Base-by-base conservation (phyloP, 1,139 yeast species). In the Hanseniaspora gamundiae region DNA sequence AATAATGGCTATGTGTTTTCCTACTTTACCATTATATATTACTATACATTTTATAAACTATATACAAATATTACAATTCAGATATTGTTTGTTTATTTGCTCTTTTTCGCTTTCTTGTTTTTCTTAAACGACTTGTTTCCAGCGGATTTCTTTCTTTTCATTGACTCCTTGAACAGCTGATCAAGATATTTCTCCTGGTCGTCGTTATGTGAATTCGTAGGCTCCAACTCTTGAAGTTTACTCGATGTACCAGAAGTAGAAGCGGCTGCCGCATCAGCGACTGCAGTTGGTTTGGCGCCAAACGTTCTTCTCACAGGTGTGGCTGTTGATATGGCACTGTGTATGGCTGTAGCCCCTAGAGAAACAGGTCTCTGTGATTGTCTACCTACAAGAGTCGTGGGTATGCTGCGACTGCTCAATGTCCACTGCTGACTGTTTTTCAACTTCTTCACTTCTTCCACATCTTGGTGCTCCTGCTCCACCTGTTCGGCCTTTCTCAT, bases 401-500 rank as follows among this genome's bases (percentile, higher is more conserved):
- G n/a, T n/a, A 35, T 55, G 45, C 39, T 66, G 53, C 14, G 13
- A 8, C n/a, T 5, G 9, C 39, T 41, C 38, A 50, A 42, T 14
- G 52, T 42, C 48, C 52, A 45, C 28, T 55, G 59, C 10, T 65
- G 57, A n/a, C 49, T 47, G 20, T 55, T 61, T 74, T 81, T 67
- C 26, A 73, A 57, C 51, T 68, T 73, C 42, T 60, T 67, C 27
- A 54, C 55, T 21, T 58, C 51, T 29, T 64, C 69, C 38, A 68
- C 69, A 29, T 62, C 64, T 41, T 62, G 59, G 39, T 61, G 57
- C 38, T 59, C 65, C 44, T 61, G 63, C 45, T 61, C 64, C 42
- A 55, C 60, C 16, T 61, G 58, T 38, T 61, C 68, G 3, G 72
- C 73, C 44, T 61, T 64, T 49, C 65, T 63, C 80, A 74, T 75